phyloP scores from a whole-genome alignment of 140 eudicot species.

The Bidens hawaiensis region DNA sequence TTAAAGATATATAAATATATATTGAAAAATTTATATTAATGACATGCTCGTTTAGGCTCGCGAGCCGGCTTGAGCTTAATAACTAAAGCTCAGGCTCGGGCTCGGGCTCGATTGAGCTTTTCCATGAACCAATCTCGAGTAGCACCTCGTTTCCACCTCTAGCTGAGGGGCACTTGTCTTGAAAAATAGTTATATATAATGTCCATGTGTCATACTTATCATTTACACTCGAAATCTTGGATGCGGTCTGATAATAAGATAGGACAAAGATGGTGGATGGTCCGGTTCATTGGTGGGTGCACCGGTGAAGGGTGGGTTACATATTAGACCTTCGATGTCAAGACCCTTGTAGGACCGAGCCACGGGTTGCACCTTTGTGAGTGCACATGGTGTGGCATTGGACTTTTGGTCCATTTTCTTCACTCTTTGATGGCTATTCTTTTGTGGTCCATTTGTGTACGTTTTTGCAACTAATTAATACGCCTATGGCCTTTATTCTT shows the following conservation, averaged over 20 bases:
- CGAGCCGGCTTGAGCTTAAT: too few relatives aligned
- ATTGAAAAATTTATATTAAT: too few relatives aligned
- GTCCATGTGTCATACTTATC: too few relatives aligned
- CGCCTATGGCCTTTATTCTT: background rate
- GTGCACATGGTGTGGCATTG: constrained; percentile 30
- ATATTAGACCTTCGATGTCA: constrained; percentile 12
- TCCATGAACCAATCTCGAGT: too few relatives aligned
- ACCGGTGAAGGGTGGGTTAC: constrained; percentile 11
- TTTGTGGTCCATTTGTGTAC: constrained; percentile 16
- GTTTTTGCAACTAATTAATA: background rate
- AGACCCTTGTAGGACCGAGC: constrained; percentile 20
- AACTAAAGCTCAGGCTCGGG: too few relatives aligned
- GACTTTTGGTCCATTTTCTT: constrained; percentile 12
- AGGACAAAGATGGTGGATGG: constrained; percentile 13
- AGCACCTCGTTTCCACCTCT: too few relatives aligned
- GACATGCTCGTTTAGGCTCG: too few relatives aligned
- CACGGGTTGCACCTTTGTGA: constrained; percentile 24
- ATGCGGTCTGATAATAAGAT: constrained; percentile 15
- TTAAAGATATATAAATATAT: too few relatives aligned
- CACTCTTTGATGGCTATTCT: background rate
- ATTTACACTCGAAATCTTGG: too few relatives aligned
- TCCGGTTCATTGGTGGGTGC: constrained; percentile 26
- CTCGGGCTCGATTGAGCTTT: too few relatives aligned
- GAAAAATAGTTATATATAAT: too few relatives aligned
- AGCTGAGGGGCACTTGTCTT: too few relatives aligned